Evolutionary conservation across 1,284 basidiomycete genomes (phyloP).

Genomic region (Fistulinella cinereoalba): DNA sequence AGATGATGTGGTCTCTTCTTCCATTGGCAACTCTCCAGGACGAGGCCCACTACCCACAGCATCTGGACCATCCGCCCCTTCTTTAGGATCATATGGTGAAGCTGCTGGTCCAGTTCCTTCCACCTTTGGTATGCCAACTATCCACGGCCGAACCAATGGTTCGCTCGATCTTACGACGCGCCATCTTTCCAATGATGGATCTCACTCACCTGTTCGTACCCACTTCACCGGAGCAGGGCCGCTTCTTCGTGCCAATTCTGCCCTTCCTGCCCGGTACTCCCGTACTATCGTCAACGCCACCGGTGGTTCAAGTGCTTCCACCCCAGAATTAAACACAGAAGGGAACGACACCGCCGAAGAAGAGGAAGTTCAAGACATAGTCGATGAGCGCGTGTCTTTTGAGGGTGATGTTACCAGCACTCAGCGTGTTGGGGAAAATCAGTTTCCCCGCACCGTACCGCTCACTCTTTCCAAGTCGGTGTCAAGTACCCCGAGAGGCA

Average conservation of each 20-base stretch:
- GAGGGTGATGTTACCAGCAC: constrained; percentile 35
- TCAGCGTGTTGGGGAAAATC: constrained; percentile 35
- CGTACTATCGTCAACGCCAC: constrained; percentile 19
- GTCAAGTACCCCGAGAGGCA: constrained; percentile 6
- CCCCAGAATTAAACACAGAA: constrained; percentile 11
- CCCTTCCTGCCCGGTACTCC: constrained; percentile 33
- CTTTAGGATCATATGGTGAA: constrained; percentile 6
- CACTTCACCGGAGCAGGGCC: constrained; percentile 29
- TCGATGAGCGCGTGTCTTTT: constrained; percentile 23
- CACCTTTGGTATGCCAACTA: constrained; percentile 21
- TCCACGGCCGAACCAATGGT: constrained; percentile 16
- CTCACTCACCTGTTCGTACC: constrained; percentile 33
- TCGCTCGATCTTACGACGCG: constrained; percentile 31
- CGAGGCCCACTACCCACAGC: constrained; percentile 17
- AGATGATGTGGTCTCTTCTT: constrained; percentile 30
- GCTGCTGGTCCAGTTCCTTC: constrained; percentile 17
- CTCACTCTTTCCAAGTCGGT: constrained; percentile 32
- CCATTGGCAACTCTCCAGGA: constrained; percentile 20
- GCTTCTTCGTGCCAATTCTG: constrained; percentile 28
- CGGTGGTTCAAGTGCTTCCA: constrained; percentile 9
- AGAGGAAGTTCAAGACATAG: constrained; percentile 25
- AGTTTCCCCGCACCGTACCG: constrained; percentile 39
- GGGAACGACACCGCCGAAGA: constrained; percentile 27
- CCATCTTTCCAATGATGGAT: constrained; percentile 13
- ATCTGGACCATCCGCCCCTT: constrained; percentile 19